A percentile compares a stretch with the other conserved stretches of the same genome.
phyloP scores from a whole-genome alignment of 2,329 filamentous ascomycete genomes.

The Curvularia lunata region DNA sequence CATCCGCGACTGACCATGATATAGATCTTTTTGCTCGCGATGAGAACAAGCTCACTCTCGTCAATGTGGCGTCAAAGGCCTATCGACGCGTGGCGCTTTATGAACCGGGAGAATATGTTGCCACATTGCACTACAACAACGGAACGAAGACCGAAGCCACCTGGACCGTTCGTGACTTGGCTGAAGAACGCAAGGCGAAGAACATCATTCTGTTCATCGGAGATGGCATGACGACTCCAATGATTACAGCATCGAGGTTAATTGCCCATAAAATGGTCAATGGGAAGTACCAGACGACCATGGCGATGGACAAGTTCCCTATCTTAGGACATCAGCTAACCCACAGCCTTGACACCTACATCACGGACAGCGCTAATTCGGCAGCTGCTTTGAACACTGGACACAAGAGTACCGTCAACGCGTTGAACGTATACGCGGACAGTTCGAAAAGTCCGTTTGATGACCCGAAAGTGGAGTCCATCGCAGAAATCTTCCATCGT shows the following conservation, averaged over 20 bases:
- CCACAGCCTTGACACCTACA: conserved; percentile 82
- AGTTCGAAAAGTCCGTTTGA: conserved; percentile 76
- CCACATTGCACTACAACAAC: conserved; percentile 77
- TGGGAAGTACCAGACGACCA: conserved; percentile 77
- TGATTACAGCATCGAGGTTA: conserved; percentile 80
- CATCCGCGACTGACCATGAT: not conserved
- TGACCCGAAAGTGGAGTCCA: conserved; percentile 85
- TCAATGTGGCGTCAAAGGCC: conserved; percentile 80
- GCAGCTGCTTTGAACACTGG: too few relatives aligned
- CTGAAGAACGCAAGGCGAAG: conserved; percentile 75
- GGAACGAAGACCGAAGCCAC: conserved; percentile 73
- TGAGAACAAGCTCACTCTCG: conserved; percentile 69
- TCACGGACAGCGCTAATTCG: conserved; percentile 82
- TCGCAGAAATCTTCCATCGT: conserved; percentile 77
- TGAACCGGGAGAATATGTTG: conserved; percentile 79
- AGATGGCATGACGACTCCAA: conserved; percentile 72
- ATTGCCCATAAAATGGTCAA: conserved; percentile 84
- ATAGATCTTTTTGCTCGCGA: conserved; percentile 77
- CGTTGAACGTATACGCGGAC: conserved; percentile 81
- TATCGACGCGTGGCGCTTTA: conserved; percentile 78
- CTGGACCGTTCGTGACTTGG: conserved; percentile 77
- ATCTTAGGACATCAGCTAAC: conserved; percentile 89
- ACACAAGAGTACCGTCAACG: conserved; percentile 84
- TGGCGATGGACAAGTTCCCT: conserved; percentile 83
- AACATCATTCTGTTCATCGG: conserved; percentile 88